Conservation (phyloP, 1,284 basidiomycete genomes). For the Mycena sp. region DNA sequence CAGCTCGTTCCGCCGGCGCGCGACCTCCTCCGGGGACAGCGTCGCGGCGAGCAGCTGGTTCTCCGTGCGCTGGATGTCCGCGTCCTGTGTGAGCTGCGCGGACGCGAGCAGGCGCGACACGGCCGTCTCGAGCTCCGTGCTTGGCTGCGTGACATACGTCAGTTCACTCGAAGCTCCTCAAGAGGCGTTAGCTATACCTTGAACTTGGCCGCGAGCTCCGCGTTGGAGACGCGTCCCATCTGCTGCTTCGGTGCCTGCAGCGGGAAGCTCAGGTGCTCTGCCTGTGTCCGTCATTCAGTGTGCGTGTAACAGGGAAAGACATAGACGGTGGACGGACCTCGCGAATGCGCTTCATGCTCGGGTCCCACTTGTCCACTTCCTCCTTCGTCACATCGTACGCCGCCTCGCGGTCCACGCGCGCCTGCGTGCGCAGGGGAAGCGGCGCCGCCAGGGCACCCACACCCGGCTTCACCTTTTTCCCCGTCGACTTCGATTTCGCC, state of each 20-base stretch:
- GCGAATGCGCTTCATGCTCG: conserved; percentile 88
- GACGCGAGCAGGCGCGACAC: conserved; percentile 80
- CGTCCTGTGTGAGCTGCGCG: conserved; percentile 79
- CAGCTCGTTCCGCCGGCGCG: conserved; percentile 82
- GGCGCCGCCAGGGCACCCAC: conserved; percentile 79
- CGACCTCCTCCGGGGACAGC: conserved; percentile 86
- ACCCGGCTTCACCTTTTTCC: conserved; percentile 7
- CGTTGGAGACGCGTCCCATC: conserved; percentile 70
- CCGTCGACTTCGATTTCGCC: too few species aligned
- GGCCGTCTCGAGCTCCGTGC: conserved; percentile 82
- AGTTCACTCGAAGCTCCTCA: not conserved
- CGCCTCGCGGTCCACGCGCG: conserved; percentile 91
- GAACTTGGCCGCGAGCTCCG: conserved; percentile 84
- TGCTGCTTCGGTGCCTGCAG: conserved; percentile 70
- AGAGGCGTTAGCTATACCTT: conserved; percentile 56
- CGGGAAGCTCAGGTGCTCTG: conserved; percentile 93
- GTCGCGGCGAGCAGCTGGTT: conserved; percentile 77
- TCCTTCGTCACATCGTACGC: conserved; percentile 94
- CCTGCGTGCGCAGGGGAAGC: conserved; percentile 86
- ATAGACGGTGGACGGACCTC: too few species aligned
- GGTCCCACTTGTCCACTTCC: conserved; percentile 95
- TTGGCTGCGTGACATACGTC: conserved; percentile 56
- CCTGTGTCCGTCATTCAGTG: conserved; percentile 53
- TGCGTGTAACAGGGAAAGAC: not conserved
- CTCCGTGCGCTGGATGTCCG: conserved; percentile 81